Base-by-base conservation (phyloP, 129 eudicot species). In the Flaveria trinervia region DNA sequence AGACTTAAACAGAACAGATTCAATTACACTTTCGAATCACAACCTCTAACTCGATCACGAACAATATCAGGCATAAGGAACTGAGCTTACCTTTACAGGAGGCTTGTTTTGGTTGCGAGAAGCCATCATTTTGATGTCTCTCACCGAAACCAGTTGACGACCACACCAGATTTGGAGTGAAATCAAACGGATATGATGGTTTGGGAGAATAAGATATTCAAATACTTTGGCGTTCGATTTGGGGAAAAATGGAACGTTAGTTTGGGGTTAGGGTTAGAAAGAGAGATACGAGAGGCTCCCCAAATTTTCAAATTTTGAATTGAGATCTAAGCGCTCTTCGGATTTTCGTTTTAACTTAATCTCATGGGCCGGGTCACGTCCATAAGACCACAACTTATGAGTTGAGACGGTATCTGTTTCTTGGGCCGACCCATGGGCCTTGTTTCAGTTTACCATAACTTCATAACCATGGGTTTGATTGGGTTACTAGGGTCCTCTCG, bases 81-180 rank as follows among this genome's bases (percentile, higher is more conserved):
- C 46, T 18, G 70, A 72, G 30, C 81, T 76, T 82, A 86, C 93
- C 25, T 55, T 72, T 43, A 68, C 41, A 23, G 90, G 91, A 64
- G 91, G 89, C 51, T 77, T 80, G 65, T 86, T 89, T 70, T 89
- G 89, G 51, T 82, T 89, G 4, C 94, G 90, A 51, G 89, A 79
- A 71, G 78, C 50, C 91, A 89, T 86, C 12, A 76, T 48, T 49
- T 59, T 50, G 4, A 39, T 3, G 51, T 59, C 62, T 54, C 5
- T 4, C 25, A 12, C 23, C 41, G 48, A 20, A 20, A 20, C 16
- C 73, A 68, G 71, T 64, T 46, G 43, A 43, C 52, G 72, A 64
- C 48, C 64, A 61, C 66, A 79, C 67, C 59, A 64, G 26, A 75
- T 51, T 75, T 52, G 66, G 64, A 52, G 73, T 12, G 51, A 74